phyloP scores from a whole-genome alignment of 2,329 filamentous ascomycete species.

The Trichophyton equinum region DNA sequence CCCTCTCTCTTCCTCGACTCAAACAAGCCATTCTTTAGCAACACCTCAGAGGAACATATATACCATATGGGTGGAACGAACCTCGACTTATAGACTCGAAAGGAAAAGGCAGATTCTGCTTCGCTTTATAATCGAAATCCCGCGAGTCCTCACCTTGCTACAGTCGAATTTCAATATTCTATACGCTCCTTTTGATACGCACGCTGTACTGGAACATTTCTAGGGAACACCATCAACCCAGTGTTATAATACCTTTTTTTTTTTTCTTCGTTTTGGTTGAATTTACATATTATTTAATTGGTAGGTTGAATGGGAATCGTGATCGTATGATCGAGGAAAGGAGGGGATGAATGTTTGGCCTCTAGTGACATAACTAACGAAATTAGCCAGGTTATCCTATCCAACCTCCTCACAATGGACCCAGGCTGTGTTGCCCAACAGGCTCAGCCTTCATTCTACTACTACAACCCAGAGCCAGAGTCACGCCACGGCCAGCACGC shows the following conservation, averaged over 20 bases:
- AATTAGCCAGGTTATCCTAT: background rate
- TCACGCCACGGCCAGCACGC: constrained; percentile 61
- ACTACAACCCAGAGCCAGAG: constrained; percentile 68
- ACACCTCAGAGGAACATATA: background rate
- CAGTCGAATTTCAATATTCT: background rate
- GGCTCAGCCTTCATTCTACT: constrained; percentile 41
- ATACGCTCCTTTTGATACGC: background rate
- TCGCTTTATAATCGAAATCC: background rate
- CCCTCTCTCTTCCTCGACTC: background rate
- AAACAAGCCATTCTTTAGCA: background rate
- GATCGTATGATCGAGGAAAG: background rate
- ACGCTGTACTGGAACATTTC: background rate
- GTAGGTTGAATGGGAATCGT: background rate
- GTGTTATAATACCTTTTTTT: background rate
- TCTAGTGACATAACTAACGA: background rate
- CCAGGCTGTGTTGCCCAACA: constrained; percentile 9
- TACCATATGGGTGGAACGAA: background rate
- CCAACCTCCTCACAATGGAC: constrained; percentile 4
- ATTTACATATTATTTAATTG: background rate
- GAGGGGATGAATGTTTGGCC: background rate
- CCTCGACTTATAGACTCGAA: background rate
- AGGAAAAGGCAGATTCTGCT: background rate
- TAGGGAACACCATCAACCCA: background rate
- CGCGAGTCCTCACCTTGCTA: background rate
- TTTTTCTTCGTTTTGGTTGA: background rate